Conservation (phyloP, 1,284 basidiomycete species). For the Pterula multifida region DNA sequence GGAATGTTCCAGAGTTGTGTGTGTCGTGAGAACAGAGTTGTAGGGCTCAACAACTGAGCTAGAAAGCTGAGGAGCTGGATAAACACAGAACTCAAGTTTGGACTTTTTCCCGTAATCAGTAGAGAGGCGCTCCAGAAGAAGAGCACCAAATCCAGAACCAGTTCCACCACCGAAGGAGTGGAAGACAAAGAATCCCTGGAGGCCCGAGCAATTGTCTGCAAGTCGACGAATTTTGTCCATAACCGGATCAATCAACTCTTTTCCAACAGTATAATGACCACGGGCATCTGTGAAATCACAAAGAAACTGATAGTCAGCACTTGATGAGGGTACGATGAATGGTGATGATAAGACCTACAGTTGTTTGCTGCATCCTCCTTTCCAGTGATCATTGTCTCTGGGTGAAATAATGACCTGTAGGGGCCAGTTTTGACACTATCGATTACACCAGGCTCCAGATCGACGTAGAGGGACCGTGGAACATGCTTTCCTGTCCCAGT, state of each 20-base stretch:
- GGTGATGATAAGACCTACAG: constrained; percentile 43
- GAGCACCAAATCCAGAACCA: constrained; percentile 97
- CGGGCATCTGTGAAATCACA: constrained; percentile 76
- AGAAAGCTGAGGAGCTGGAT: constrained; percentile 89
- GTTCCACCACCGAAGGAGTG: constrained; percentile 99
- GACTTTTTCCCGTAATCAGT: constrained; percentile 99
- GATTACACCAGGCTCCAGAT: constrained; percentile 92
- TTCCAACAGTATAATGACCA: constrained; percentile 97
- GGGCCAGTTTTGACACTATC: constrained; percentile 94
- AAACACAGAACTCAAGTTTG: constrained; percentile 98
- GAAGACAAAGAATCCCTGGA: constrained; percentile 99
- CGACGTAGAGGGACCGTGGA: constrained; percentile 94
- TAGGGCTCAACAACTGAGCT: constrained; percentile 99
- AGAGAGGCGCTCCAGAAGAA: constrained; percentile 91
- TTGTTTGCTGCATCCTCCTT: constrained; percentile 99
- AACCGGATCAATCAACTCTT: constrained; percentile 86
- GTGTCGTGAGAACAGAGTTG: constrained; percentile 97
- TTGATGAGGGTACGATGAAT: constrained; percentile 8
- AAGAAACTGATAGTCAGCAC: constrained; percentile 4
- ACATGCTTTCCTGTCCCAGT: constrained; percentile 93
- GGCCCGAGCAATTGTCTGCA: constrained; percentile 94
- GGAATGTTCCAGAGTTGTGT: constrained; percentile 98
- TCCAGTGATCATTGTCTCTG: constrained; percentile 96
- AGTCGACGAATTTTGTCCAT: constrained; percentile 95
- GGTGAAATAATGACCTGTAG: constrained; percentile 95